phyloP scores from a whole-genome alignment of 768 basidiomycete species.

The Lactarius evosmus region DNA sequence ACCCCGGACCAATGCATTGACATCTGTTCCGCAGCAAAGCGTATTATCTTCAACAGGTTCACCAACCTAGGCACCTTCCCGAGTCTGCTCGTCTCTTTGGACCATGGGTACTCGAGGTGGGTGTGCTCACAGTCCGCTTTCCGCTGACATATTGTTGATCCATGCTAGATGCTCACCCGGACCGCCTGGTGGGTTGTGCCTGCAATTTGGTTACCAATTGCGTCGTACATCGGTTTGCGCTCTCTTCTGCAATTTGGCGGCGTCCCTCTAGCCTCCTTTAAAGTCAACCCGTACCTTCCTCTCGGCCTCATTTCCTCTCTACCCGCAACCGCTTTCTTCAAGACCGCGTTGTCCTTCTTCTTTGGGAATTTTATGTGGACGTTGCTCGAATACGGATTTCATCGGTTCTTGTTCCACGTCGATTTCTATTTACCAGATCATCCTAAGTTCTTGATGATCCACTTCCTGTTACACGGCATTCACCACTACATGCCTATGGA shows the following conservation, averaged over 20 bases:
- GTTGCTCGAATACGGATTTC: constrained; percentile 85
- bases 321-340: constrained; percentile 49
- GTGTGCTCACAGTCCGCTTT: constrained; percentile 24
- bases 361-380: constrained; percentile 92
- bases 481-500: constrained; percentile 99
- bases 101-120: constrained; percentile 73
- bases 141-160: constrained; percentile 1
- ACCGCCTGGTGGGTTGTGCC: constrained; percentile 96
- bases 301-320: constrained; percentile 46
- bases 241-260: constrained; percentile 74
- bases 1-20: not conserved
- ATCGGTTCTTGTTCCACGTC: constrained; percentile 97
- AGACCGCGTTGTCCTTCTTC: constrained; percentile 68
- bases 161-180: constrained; percentile 64
- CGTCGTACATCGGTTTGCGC: constrained; percentile 72
- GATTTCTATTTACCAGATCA: constrained; percentile 84
- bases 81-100: constrained; percentile 88
- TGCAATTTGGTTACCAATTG: constrained; percentile 85
- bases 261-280: constrained; percentile 62
- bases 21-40: constrained; percentile 58
- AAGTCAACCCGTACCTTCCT: constrained; percentile 53
- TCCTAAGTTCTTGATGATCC: constrained; percentile 73
- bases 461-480: constrained; percentile 92
- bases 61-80: constrained; percentile 87
- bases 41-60: constrained; percentile 94